These are phyloP conservation scores for Alternaria hordeiaustralica DNA, from an alignment of 2,329 filamentous ascomycete species.

Conservation along the genomic window DNA sequence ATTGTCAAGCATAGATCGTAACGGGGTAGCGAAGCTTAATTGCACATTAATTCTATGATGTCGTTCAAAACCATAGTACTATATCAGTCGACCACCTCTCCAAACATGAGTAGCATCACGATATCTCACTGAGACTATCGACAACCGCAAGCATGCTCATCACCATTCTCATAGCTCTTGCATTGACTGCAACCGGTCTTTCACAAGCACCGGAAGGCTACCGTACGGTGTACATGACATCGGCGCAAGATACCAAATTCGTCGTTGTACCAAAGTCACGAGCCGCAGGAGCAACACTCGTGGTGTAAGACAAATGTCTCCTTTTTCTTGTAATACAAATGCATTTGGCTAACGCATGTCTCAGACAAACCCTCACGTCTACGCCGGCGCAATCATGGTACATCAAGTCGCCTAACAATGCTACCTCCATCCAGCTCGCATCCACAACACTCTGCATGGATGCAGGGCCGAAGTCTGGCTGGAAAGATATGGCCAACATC, in stretches of 20 bases:
- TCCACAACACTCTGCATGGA: slow-evolving; percentile 39
- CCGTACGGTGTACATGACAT: slow-evolving; percentile 39
- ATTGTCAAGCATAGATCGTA: not conserved
- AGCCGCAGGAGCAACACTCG: slow-evolving; percentile 26
- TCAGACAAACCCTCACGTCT: slow-evolving; percentile 31
- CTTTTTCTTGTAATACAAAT: not conserved
- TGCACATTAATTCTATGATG: not conserved
- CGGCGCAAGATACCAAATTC: slow-evolving; percentile 35
- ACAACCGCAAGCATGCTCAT: slow-evolving; percentile 20
- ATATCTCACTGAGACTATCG: not conserved
- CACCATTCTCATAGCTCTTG: slow-evolving; percentile 22
- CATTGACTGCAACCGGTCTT: slow-evolving; percentile 28
- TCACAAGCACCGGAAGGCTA: slow-evolving; percentile 34
- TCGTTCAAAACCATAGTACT: not conserved
- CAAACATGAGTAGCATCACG: not conserved
- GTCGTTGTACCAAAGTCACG: slow-evolving; percentile 36
- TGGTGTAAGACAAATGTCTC: slow-evolving; percentile 27
- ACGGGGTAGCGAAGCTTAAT: not conserved
- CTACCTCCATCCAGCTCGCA: slow-evolving; percentile 36
- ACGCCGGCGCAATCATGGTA: slow-evolving; percentile 39
- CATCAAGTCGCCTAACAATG: slow-evolving; percentile 25
- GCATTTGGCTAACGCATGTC: not conserved
- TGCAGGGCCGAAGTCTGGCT: slow-evolving; percentile 36
- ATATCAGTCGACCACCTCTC: not conserved
- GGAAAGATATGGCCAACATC: slow-evolving; percentile 43